A percentile compares a stretch with the other conserved stretches of the same genome.
Evolutionary conservation across 176 grass and related monocot species (phyloP).

Genomic region (Ananas comosus): DNA sequence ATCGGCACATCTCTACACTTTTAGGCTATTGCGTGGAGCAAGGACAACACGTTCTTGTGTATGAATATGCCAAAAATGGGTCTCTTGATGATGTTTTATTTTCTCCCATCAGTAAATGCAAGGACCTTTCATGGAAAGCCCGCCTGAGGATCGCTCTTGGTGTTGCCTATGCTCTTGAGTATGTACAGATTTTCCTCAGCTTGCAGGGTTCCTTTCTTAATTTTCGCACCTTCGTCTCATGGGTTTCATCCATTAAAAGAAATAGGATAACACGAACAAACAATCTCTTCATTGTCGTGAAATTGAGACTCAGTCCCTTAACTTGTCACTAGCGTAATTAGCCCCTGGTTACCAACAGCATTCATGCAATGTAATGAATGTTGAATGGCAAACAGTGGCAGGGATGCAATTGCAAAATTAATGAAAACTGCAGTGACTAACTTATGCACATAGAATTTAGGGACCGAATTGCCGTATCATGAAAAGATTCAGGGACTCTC

Average conservation of each 20-base stretch:
- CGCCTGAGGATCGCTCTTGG: constrained; percentile 85
- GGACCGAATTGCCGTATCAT: too few relatives aligned
- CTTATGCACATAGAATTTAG: too few relatives aligned
- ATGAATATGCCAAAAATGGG: constrained; percentile 70
- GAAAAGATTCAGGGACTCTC: too few relatives aligned
- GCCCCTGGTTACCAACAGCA: too few relatives aligned
- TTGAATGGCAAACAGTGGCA: too few relatives aligned
- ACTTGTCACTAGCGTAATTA: too few relatives aligned
- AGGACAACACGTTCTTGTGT: constrained; percentile 59
- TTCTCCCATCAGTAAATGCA: constrained; percentile 39
- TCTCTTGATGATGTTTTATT: constrained; percentile 79
- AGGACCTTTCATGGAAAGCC: constrained; percentile 82
- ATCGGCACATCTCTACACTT: constrained; percentile 63
- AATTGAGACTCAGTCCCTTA: too few relatives aligned
- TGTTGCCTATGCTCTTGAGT: constrained; percentile 86
- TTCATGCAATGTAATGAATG: too few relatives aligned
- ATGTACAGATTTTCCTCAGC: constrained; percentile 20
- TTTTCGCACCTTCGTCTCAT: background rate
- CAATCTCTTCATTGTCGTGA: too few relatives aligned
- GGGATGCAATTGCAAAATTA: too few relatives aligned
- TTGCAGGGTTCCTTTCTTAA: background rate
- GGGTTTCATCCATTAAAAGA: background rate
- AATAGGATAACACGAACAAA: background rate
- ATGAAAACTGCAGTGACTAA: too few relatives aligned
- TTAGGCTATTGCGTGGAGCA: constrained; percentile 81